phyloP scores from a whole-genome alignment of 208 protist species.

The Leptomonas pyrrhocoris region DNA sequence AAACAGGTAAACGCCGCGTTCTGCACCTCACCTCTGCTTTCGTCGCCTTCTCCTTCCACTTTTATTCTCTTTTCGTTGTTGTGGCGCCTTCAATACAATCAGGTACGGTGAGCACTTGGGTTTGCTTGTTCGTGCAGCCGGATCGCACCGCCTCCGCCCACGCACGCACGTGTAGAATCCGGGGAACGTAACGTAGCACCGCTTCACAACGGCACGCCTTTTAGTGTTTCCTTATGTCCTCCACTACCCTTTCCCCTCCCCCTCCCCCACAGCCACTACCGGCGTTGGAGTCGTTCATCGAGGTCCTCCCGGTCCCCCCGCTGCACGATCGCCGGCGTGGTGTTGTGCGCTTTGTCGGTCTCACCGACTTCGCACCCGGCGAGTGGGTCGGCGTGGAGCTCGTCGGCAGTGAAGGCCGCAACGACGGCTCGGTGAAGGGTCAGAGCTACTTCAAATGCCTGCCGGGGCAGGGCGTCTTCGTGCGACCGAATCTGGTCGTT shows the following conservation, averaged over 20 bases:
- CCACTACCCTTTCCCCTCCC: neutral
- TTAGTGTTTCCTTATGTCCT: neutral
- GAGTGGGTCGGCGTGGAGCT: conserved; percentile 69
- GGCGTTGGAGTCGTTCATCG: conserved; percentile 42
- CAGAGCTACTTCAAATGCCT: conserved; percentile 54
- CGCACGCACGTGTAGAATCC: too few species aligned
- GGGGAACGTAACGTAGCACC: too few species aligned
- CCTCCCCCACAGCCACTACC: conserved; percentile 5
- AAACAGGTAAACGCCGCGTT: too few species aligned
- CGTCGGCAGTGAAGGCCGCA: conserved; percentile 45
- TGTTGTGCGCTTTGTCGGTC: conserved; percentile 59
- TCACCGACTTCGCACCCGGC: conserved; percentile 57
- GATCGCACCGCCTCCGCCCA: neutral
- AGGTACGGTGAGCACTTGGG: too few species aligned
- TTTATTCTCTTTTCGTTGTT: conserved; percentile 7
- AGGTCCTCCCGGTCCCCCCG: conserved; percentile 41
- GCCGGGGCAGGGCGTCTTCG: conserved; percentile 62
- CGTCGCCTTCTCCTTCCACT: neutral
- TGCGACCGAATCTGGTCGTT: conserved; percentile 49
- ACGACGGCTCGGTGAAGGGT: conserved; percentile 56
- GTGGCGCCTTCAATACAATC: too few species aligned
- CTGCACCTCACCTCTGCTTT: too few species aligned
- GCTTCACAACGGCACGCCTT: too few species aligned
- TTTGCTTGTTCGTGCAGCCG: too few species aligned
- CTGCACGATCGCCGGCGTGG: conserved; percentile 53